Percentiles rank a stretch among this genome's conserved stretches.
These are phyloP conservation scores for Sporobolomyces phaffii DNA, from an alignment of 768 basidiomycete species.

Conservation along the genomic window DNA sequence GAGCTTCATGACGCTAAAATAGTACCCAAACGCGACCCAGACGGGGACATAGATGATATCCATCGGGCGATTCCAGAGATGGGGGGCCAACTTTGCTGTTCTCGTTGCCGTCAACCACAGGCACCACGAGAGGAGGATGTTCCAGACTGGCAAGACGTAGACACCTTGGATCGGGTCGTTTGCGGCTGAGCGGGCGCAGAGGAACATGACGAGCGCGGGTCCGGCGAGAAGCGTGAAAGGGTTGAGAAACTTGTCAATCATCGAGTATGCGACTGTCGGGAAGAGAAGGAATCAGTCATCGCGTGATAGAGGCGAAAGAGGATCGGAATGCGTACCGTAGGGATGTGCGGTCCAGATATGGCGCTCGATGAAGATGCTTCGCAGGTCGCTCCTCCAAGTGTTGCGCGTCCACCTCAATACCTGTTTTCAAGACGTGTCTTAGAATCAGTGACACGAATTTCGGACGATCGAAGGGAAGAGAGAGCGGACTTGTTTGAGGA, in stretches of 20 bases:
- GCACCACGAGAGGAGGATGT: constrained; percentile 46
- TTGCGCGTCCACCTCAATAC: constrained; percentile 89
- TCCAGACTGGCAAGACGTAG: constrained; percentile 40
- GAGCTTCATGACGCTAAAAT: constrained; percentile 89
- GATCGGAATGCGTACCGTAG: constrained; percentile 44
- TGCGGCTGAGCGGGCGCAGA: constrained; percentile 60
- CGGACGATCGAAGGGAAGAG: background rate
- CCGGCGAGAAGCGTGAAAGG: constrained; percentile 80
- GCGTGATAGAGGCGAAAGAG: background rate
- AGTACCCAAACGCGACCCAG: constrained; percentile 84
- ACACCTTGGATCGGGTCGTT: constrained; percentile 40
- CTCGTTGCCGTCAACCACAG: constrained; percentile 51
- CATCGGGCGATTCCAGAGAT: constrained; percentile 68
- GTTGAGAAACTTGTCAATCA: constrained; percentile 72
- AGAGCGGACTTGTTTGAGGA: constrained; percentile 64
- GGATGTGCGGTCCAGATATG: constrained; percentile 83
- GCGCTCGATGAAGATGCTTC: constrained; percentile 81
- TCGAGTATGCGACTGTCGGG: constrained; percentile 58
- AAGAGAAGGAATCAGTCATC: background rate
- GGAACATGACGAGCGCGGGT: constrained; percentile 66
- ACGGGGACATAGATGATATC: constrained; percentile 78
- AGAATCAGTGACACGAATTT: no score
- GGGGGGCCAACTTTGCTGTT: constrained; percentile 64
- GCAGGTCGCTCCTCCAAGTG: constrained; percentile 84
- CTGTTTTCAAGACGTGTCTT: no score